Conservation (phyloP, 345 rosid genomes). For the Tarenaya hassleriana region DNA sequence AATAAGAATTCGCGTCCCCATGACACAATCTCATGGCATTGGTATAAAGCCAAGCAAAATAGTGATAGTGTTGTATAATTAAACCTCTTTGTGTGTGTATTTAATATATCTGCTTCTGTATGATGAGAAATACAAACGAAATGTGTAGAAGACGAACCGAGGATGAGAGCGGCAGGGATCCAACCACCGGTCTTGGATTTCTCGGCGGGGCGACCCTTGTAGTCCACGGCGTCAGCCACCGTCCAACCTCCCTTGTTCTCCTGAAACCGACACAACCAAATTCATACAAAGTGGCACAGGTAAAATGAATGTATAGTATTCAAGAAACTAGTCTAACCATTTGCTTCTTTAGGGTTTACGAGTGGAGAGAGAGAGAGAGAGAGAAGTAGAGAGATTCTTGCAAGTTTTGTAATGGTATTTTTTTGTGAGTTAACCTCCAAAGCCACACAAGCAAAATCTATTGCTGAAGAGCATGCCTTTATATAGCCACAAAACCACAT, state of each 20-base stretch:
- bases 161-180: conserved; percentile 55
- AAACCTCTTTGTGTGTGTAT: not conserved
- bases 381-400: not conserved
- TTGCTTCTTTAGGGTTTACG: not conserved
- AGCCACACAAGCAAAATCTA: conserved; percentile 21
- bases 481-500: conserved; percentile 26
- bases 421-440: conserved; percentile 16
- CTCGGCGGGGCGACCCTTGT: conserved; percentile 50
- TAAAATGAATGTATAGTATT: not conserved
- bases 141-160: conserved; percentile 35
- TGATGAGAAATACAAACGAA: too few relatives aligned
- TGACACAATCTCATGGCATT: too few relatives aligned
- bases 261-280: conserved; percentile 28
- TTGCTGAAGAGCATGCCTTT: conserved; percentile 22
- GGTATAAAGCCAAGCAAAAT: too few relatives aligned
- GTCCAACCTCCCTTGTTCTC: conserved; percentile 33
- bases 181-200: conserved; percentile 62
- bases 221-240: conserved; percentile 51
- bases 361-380: too few relatives aligned
- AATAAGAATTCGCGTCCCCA: too few relatives aligned
- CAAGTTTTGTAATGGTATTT: not conserved
- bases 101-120: not conserved
- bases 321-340: not conserved
- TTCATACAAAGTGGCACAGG: not conserved
- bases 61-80: too few relatives aligned